Percentiles rank a stretch among this genome's conserved stretches.
These are phyloP conservation scores for Trichoderma sp. DNA, from an alignment of 2,329 filamentous ascomycete species.

Conservation along the genomic window DNA sequence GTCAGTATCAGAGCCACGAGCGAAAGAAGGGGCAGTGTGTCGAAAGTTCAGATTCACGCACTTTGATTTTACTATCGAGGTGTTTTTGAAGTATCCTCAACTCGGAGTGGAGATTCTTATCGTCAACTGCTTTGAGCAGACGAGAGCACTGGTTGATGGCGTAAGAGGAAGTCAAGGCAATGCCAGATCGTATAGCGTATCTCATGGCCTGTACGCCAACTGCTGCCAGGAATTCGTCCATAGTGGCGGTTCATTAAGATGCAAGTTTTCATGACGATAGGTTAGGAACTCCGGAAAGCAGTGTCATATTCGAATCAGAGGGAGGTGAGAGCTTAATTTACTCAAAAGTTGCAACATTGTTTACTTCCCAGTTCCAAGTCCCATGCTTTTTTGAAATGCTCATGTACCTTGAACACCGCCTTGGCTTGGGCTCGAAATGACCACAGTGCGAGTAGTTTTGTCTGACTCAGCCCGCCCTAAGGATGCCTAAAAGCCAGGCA, in stretches of 20 bases:
- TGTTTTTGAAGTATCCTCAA: conserved; percentile 69
- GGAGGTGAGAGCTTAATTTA: background rate
- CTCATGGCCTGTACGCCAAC: conserved; percentile 74
- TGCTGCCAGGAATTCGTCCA: conserved; percentile 64
- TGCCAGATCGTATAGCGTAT: conserved; percentile 85
- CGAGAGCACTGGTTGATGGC: conserved; percentile 79
- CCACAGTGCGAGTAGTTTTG: background rate
- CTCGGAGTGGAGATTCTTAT: conserved; percentile 65
- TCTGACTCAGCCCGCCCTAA: background rate
- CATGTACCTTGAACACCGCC: background rate
- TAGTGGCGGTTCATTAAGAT: conserved; percentile 37
- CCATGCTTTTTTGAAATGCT: background rate
- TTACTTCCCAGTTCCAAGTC: background rate
- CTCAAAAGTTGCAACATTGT: background rate
- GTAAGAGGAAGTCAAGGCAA: conserved; percentile 80
- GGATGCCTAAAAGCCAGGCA: background rate
- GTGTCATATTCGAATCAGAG: background rate
- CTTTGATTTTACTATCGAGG: conserved; percentile 82
- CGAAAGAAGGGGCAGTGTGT: background rate
- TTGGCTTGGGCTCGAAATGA: background rate
- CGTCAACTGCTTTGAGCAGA: conserved; percentile 73
- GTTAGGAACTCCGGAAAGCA: background rate
- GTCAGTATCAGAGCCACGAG: background rate
- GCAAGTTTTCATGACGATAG: background rate
- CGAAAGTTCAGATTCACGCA: conserved; percentile 30